Conservation (phyloP, 768 basidiomycete species). For the Baorangia bicolor region DNA sequence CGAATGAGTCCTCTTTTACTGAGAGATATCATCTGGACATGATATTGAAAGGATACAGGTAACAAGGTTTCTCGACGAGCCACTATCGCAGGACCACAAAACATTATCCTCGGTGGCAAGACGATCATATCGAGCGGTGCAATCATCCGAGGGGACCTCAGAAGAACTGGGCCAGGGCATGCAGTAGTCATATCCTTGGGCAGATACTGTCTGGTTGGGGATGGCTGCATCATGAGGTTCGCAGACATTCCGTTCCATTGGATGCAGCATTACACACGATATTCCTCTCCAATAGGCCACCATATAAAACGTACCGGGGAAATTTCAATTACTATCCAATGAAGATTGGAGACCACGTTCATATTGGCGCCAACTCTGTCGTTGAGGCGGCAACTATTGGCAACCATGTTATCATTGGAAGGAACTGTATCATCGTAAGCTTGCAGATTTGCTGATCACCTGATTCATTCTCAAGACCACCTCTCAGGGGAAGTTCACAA, state of each 20-base stretch:
- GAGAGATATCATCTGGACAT: constrained; percentile 3
- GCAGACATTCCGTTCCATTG: constrained; percentile 14
- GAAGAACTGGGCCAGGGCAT: constrained; percentile 86
- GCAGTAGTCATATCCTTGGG: constrained; percentile 93
- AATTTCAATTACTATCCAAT: constrained; percentile 98
- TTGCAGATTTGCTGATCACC: constrained; percentile 9
- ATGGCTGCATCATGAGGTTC: constrained; percentile 85
- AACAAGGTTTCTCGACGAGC: constrained; percentile 95
- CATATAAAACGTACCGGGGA: constrained; percentile 86
- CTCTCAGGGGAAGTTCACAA: constrained; percentile 87
- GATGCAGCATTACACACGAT: not conserved
- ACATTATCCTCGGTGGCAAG: constrained; percentile 96
- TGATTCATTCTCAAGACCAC: not conserved
- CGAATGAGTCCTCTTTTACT: constrained; percentile 12
- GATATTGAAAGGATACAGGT: constrained; percentile 76
- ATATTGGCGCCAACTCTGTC: constrained; percentile 85
- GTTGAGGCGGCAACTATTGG: constrained; percentile 96
- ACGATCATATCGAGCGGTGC: constrained; percentile 90
- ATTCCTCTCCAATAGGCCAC: constrained; percentile 50
- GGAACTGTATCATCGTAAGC: constrained; percentile 89
- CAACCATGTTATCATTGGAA: constrained; percentile 91
- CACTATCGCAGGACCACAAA: constrained; percentile 89
- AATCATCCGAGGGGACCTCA: constrained; percentile 91
- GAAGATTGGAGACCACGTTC: constrained; percentile 94
- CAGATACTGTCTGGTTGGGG: constrained; percentile 88